Base-by-base conservation (phyloP, 164 flowering plant genomes). In the Nymphaea colorata region DNA sequence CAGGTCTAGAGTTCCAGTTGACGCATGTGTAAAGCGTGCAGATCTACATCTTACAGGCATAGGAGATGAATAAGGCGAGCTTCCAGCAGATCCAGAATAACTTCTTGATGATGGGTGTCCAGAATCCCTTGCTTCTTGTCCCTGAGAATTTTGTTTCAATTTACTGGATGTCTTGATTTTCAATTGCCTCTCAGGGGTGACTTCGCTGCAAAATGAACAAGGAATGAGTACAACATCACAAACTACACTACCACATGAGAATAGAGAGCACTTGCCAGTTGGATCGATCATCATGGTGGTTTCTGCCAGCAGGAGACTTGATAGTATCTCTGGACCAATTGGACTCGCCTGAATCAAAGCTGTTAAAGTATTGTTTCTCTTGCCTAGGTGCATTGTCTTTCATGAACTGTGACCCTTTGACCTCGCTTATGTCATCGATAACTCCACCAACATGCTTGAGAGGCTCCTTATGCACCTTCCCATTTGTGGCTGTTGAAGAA, bases 171-270 rank as follows among this genome's bases (percentile, higher is more conserved):
- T 69, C 59, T 71, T 79, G 44, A 73, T n/a, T 67, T 79, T 76
- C 44, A 61, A 43, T 43, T 71, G 79, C 79, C 79, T 80, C 72
- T 88, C 89, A 12, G 93, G 91, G 63, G 84, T 85, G 42, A 63
- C 68, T 43, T 82, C 62, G 63, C 78, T 83, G 64, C 75, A 44
- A 47, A 2, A 42, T 25, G 61, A 41, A 71, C 17, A 43, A n/a
- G 51, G n/a, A 57, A 45, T 53, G 44, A 41, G 10, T 14, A 70
- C 41, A 44, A 45, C 14, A 66, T 44, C 47, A 59, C 65, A 4
- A 17, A 36, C 6, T 41, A 10, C 41, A 57, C 12, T 25, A 6
- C 57, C 36, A n/a, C 14, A 18, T 25, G 36, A 25, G 36, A 25
- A 25, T 8, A 53, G 36, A 53, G 44, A 25, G 41, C 14, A 14